Evolutionary conservation across 176 grass and related monocot genomes (phyloP).

Genomic region (Bonia amplexicaulis): DNA sequence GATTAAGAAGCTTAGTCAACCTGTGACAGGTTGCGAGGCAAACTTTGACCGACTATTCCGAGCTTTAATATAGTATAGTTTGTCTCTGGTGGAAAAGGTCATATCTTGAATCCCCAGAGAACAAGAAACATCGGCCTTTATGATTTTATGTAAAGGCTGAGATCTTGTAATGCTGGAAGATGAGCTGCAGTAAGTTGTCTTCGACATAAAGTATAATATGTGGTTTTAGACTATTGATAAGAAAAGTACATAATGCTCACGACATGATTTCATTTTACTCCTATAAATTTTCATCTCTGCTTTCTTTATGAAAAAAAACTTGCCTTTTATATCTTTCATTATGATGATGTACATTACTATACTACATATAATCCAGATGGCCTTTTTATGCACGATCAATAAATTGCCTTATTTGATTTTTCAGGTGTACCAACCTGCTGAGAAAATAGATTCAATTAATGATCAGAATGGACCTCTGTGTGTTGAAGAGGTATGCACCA

Average conservation of each 20-base stretch:
- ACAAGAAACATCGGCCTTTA: neutral
- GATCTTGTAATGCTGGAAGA: neutral
- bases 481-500: slow-evolving; percentile 54
- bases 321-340: neutral
- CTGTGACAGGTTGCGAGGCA: neutral
- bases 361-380: neutral
- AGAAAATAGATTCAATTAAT: slow-evolving; percentile 50
- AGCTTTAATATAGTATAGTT: neutral
- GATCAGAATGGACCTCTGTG: slow-evolving; percentile 39
- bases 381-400: neutral
- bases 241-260: neutral
- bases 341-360: neutral
- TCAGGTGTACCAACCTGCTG: slow-evolving; percentile 47
- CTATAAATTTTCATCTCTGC: neutral
- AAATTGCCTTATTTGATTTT: slow-evolving; percentile 8
- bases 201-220: neutral
- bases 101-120: neutral
- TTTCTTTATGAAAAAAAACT: neutral
- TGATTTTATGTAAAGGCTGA: neutral
- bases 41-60: neutral
- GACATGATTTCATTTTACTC: slow-evolving; percentile 2
- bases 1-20: neutral
- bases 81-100: neutral
- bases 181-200: neutral
- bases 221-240: neutral